These are phyloP conservation scores for Penicillium decumbens DNA, from an alignment of 2,329 filamentous ascomycete species.

Conservation along the genomic window DNA sequence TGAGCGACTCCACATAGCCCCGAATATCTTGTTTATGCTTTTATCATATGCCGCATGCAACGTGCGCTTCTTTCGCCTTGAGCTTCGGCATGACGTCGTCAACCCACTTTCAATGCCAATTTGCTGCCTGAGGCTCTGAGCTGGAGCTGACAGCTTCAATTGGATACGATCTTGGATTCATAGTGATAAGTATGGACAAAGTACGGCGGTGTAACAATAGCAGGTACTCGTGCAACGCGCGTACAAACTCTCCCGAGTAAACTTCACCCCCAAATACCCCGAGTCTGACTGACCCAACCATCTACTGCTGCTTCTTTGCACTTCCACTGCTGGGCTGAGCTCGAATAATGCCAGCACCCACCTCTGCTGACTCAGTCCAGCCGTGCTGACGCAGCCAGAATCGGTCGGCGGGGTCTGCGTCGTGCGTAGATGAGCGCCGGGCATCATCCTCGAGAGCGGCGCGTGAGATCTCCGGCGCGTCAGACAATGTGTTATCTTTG, in stretches of 20 bases:
- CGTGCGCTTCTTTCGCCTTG: not conserved
- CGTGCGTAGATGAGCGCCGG: conserved; percentile 32
- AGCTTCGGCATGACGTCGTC: not conserved
- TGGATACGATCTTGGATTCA: not conserved
- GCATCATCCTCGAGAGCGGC: conserved; percentile 43
- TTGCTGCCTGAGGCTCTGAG: not conserved
- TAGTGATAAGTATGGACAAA: not conserved
- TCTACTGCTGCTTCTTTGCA: conserved; percentile 36
- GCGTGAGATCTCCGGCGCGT: conserved; percentile 31
- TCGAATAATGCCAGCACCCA: conserved; percentile 41
- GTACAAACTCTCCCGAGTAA: not conserved
- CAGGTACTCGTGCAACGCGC: not conserved
- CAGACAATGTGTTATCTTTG: conserved; percentile 18
- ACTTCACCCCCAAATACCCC: not conserved
- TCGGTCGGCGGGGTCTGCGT: conserved; percentile 31
- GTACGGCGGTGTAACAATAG: not conserved
- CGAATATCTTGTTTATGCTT: too few species aligned
- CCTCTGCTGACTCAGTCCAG: conserved; percentile 41
- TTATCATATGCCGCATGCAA: not conserved
- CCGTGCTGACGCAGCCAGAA: conserved; percentile 46
- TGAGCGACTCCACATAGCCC: too few species aligned
- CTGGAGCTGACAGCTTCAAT: not conserved
- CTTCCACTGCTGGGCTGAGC: conserved; percentile 22
- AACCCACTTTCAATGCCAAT: not conserved
- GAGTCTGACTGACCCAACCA: not conserved